phyloP scores from a whole-genome alignment of 2,329 filamentous ascomycete species.

The Verticillium albo-atrum region DNA sequence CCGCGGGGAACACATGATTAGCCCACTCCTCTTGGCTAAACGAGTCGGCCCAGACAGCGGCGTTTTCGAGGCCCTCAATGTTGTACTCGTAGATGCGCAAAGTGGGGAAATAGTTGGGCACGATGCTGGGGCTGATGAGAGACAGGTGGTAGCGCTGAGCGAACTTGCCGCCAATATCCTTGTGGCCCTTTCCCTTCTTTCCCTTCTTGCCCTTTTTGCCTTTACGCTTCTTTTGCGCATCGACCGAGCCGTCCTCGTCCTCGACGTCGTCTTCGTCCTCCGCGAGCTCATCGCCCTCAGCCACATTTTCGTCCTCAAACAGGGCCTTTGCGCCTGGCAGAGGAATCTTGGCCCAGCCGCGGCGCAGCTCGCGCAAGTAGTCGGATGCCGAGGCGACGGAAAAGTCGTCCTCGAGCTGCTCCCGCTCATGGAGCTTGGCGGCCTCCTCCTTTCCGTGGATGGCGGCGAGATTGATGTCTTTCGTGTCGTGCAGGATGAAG shows the following conservation, averaged over 20 bases:
- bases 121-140: slow-evolving; percentile 78
- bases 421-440: slow-evolving; percentile 21
- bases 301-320: slow-evolving; percentile 3
- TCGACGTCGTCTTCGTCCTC: slow-evolving; percentile 13
- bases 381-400: slow-evolving; percentile 63
- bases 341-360: slow-evolving; percentile 74
- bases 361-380: slow-evolving; percentile 74
- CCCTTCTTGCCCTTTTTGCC: slow-evolving; percentile 33
- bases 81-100: slow-evolving; percentile 95
- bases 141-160: slow-evolving; percentile 82
- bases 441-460: slow-evolving; percentile 23
- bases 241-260: slow-evolving; percentile 14
- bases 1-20: background rate
- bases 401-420: slow-evolving; percentile 47
- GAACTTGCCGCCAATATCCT: slow-evolving; percentile 69
- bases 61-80: slow-evolving; percentile 67
- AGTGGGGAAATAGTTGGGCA: slow-evolving; percentile 89
- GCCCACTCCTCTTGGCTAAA: background rate
- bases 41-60: slow-evolving; percentile 39
- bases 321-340: slow-evolving; percentile 30
- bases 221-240: slow-evolving; percentile 18
- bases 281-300: slow-evolving; percentile 12
- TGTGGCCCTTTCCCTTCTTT: slow-evolving; percentile 49
- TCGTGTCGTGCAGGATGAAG: slow-evolving; percentile 85
- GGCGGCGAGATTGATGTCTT: slow-evolving; percentile 62